Base-by-base conservation (phyloP, 2,329 filamentous ascomycete species). In the Cadophora luteo-olivacea region DNA sequence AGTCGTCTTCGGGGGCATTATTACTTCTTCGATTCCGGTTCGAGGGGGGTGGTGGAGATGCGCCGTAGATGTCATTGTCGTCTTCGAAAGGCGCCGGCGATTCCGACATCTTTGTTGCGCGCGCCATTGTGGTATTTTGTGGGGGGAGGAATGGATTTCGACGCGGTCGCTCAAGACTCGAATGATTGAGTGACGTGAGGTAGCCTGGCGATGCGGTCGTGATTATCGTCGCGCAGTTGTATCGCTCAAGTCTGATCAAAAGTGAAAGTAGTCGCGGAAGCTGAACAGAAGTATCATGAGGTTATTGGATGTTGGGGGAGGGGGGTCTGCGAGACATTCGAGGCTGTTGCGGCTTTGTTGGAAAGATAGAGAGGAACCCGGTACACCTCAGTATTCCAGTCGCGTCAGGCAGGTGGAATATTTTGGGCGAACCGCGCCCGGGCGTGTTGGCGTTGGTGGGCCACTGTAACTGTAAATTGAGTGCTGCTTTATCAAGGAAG, bases 21-120 rank as follows among this genome's bases (percentile, higher is more conserved):
- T 62, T 19, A 61, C 55, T 14, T 61, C 51, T 38, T 41, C 69
- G 64, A 69, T 69, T 38, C 45, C 65, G 64, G 19, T 61, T 62
- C 48, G 60, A 69, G 14, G 76, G 77, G n/a, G 64, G 72, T 4
- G 77, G 72, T 4, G 77, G 76, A 22, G 76, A 74, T 49, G 77
- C 75, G 55, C 69, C 72, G 64, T 78, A 79, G 1, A 77, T 48
- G 57, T 79, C 76, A 8, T 78, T 48, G 57, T 79, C 76, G 6
- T 78, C 73, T 0, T 74, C 69, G 48, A 72, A 69, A 38, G 72
- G 72, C 22, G 71, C 72, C 19, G 75, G 75, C 16, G 77, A 77
- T 72, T 75, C 67, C 2, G 75, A 77, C 41, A 72, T 68, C 64
- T 77, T 76, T 41, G 64, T 58, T 60, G 64, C 57, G 55, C 73